phyloP scores from a whole-genome alignment of 2,329 filamentous ascomycete genomes.

The Plectosphaerella sp. region DNA sequence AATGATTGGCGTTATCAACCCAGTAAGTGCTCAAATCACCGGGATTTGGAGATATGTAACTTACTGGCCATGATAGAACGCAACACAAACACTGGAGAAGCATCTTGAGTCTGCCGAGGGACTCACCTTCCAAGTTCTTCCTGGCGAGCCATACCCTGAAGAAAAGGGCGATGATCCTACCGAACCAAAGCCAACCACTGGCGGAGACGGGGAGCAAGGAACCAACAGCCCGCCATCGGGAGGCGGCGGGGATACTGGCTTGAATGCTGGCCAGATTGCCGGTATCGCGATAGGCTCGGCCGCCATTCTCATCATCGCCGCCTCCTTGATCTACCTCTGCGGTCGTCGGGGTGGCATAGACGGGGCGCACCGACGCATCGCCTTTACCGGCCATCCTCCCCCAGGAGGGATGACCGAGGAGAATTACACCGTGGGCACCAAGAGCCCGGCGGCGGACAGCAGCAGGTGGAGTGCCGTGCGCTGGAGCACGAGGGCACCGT shows the following conservation, averaged over 20 bases:
- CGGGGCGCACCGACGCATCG: constrained; percentile 26
- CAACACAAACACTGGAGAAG: constrained; percentile 38
- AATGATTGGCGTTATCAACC: constrained; percentile 77
- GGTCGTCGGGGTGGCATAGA: constrained; percentile 34
- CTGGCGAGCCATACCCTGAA: constrained; percentile 49
- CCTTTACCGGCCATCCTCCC: constrained; percentile 8
- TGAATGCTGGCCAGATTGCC: constrained; percentile 47
- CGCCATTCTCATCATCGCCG: constrained; percentile 36
- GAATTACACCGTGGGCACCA: constrained; percentile 18
- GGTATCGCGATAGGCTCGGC: constrained; percentile 52
- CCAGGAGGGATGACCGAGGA: constrained; percentile 17
- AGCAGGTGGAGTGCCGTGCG: constrained; percentile 3
- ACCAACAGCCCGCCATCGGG: neutral
- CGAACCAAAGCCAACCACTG: neutral
- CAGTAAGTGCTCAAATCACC: constrained; percentile 29
- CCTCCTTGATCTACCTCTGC: constrained; percentile 42
- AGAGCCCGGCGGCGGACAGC: constrained; percentile 25
- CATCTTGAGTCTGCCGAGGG: constrained; percentile 43
- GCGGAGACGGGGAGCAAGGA: too few relatives aligned
- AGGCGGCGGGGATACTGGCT: constrained; percentile 1
- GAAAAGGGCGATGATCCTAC: constrained; percentile 28
- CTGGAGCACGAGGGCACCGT: neutral
- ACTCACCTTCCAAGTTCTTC: constrained; percentile 48
- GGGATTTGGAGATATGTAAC: neutral
- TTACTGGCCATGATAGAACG: constrained; percentile 28